Conservation (phyloP, 164 flowering plant species). For the Cinnamomum chago region DNA sequence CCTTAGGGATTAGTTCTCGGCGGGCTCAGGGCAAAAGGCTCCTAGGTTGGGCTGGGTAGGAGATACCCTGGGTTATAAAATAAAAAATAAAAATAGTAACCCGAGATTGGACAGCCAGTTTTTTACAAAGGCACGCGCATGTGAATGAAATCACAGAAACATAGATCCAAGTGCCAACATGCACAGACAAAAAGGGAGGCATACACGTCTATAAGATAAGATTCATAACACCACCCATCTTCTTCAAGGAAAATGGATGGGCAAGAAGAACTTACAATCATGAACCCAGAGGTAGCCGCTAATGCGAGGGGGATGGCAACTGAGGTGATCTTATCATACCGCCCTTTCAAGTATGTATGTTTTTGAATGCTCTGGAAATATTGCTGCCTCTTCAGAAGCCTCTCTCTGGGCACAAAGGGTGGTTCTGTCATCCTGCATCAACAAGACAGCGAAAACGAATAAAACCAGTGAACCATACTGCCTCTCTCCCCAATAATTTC, state of each 20-base stretch:
- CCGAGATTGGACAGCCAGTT: too few relatives aligned
- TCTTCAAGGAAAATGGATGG: not conserved
- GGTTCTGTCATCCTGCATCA: conserved; percentile 24
- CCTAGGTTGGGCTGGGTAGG: too few relatives aligned
- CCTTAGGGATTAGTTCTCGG: too few relatives aligned
- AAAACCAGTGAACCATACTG: not conserved
- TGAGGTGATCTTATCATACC: conserved; percentile 62
- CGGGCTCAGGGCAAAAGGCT: too few relatives aligned
- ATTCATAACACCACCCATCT: not conserved
- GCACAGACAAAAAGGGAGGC: not conserved
- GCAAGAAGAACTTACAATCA: conserved; percentile 46
- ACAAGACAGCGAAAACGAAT: not conserved
- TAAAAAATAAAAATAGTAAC: too few relatives aligned
- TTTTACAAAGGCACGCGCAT: too few relatives aligned
- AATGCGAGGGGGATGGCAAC: conserved; percentile 67
- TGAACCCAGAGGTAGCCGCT: conserved; percentile 34
- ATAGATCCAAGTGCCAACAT: not conserved
- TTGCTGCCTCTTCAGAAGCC: conserved; percentile 55
- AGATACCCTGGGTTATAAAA: too few relatives aligned
- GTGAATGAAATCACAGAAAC: not conserved
- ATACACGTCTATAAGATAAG: not conserved
- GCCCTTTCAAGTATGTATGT: conserved; percentile 63
- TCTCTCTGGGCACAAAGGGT: conserved; percentile 63
- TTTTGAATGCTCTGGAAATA: conserved; percentile 55
- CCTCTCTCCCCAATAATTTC: not conserved